phyloP scores from a whole-genome alignment of 805 yeast species.

The Lipomyces yamanashiensis region DNA sequence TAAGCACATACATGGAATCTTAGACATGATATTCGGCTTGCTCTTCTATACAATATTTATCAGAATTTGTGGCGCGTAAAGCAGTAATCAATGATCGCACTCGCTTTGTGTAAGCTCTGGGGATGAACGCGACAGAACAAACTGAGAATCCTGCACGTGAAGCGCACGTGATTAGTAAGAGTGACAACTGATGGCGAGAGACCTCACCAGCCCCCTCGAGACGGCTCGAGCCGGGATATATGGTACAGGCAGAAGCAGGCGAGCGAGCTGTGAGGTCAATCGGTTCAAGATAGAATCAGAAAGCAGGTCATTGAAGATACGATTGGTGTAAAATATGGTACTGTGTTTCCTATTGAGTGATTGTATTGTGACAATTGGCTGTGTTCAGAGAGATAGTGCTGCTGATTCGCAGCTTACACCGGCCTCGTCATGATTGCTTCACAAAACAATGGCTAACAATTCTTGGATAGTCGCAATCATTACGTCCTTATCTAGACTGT shows the following conservation, averaged over 20 bases:
- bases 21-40: conserved; percentile 18
- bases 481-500: conserved; percentile 91
- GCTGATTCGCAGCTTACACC: too few relatives aligned
- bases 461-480: conserved; percentile 80
- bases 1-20: conserved; percentile 32
- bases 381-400: too few relatives aligned
- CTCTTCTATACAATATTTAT: neutral
- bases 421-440: too few relatives aligned
- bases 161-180: neutral
- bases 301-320: neutral
- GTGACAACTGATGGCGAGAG: neutral
- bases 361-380: too few relatives aligned
- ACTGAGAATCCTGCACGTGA: neutral
- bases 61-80: neutral
- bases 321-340: neutral
- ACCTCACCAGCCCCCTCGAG: conserved; percentile 13
- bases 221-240: neutral
- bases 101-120: neutral
- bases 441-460: neutral
- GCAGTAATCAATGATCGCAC: too few relatives aligned
- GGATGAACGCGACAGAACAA: neutral
- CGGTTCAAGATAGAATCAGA: neutral
- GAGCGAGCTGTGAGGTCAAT: neutral
- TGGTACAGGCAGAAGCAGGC: neutral
- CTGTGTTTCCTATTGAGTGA: neutral